Evolutionary conservation across 352 stramenopile species (phyloP), one percentile per base, ranked within the genome.

Genomic region (Phytophthora palmivora): DNA sequence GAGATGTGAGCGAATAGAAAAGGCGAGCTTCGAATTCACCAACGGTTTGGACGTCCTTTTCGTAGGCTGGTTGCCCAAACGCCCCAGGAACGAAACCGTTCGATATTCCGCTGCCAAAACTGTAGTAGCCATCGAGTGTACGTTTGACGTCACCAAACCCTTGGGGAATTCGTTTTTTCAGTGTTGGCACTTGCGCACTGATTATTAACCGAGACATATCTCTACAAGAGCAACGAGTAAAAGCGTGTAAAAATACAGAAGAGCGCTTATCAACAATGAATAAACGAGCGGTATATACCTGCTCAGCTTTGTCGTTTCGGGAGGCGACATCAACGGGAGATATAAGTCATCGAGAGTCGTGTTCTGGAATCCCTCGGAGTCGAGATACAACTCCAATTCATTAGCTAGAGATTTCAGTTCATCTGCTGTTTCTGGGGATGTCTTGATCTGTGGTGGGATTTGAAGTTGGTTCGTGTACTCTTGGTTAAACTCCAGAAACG

Each of bases 21-120:
- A 74, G 32, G 12, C 66, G 30, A 11, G 33, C 11, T 22, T 70
- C 66, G 33, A 70, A 70, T 18, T 74, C 66, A n/a, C 39, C 36
- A 10, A 59, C 33, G 4, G 59, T 33, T 38, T 63, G 50, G 19
- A n/a, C 22, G 30, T 41, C 18, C 3, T 58, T 38, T 28, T 34
- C 15, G 6, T 37, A 32, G 32, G 19, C 7, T 42, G 12, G 8
- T 32, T 36, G 44, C 18, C 7, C 19, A 21, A 26, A 6, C 36
- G 26, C 43, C 22, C 26, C 24, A 21, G 30, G 6, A 52, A 51
- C 44, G 1, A 48, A 63, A 4, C 36, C 44, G 12, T 33, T 46
- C 10, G 51, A 18, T 8, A 33, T 47, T 1, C 9, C 1, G 24
- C 21, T 24, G 4, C 32, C 33, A 36, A 48, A 36, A 42, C 7